Evolutionary conservation across 78 protist species (phyloP).

Genomic region (Dictyostelium discoideum): DNA sequence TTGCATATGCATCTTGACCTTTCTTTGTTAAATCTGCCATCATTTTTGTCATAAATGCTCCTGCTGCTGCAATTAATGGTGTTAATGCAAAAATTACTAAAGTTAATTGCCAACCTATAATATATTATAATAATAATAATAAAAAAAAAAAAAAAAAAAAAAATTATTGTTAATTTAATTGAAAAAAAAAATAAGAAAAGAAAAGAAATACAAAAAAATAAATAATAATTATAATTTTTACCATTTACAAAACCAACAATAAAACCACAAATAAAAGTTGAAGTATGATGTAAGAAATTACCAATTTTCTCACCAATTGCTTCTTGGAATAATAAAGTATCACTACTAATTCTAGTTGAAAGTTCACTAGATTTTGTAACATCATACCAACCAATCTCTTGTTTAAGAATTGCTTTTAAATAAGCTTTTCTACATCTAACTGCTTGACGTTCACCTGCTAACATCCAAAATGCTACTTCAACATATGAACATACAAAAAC

Average conservation of each 20-base stretch:
- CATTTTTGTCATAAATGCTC: slow-evolving; percentile 75
- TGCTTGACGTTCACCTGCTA: slow-evolving; percentile 76
- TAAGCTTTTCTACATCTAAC: slow-evolving; percentile 57
- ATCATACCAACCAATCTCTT: slow-evolving; percentile 87
- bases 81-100: slow-evolving; percentile 68
- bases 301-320: slow-evolving; percentile 85
- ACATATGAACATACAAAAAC: slow-evolving; percentile 56
- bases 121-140: not conserved
- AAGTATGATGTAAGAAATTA: slow-evolving; percentile 55
- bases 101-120: slow-evolving; percentile 54
- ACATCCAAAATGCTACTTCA: slow-evolving; percentile 58
- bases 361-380: slow-evolving; percentile 41
- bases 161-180: not conserved
- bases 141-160: not conserved
- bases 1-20: slow-evolving; percentile 80
- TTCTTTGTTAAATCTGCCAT: slow-evolving; percentile 47
- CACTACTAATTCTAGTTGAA: slow-evolving; percentile 56
- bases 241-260: slow-evolving; percentile 65
- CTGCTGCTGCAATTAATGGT: slow-evolving; percentile 78
- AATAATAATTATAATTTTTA: not conserved
- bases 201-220: too few relatives aligned
- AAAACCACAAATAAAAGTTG: slow-evolving; percentile 74
- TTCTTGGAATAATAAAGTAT: slow-evolving; percentile 73
- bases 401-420: slow-evolving; percentile 79
- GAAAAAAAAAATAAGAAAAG: not conserved